These are phyloP conservation scores for Colletotrichum incanum DNA, from an alignment of 2,329 filamentous ascomycete genomes.

Conservation along the genomic window DNA sequence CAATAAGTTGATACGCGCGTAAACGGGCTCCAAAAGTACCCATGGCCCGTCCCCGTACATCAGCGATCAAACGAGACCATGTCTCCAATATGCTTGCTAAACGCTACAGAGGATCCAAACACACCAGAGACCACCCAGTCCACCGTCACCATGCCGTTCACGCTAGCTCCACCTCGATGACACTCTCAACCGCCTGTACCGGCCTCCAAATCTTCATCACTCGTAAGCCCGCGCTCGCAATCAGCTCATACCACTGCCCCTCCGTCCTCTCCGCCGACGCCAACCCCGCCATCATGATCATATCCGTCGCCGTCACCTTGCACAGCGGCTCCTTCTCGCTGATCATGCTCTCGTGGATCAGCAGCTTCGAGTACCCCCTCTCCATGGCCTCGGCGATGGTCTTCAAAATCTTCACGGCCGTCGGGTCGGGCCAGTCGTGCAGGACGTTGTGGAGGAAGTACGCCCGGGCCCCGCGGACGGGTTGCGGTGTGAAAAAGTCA, in stretches of 20 bases:
- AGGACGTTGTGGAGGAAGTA: conserved; percentile 48
- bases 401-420: conserved; percentile 43
- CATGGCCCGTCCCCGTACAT: not conserved
- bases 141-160: not conserved
- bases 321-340: conserved; percentile 49
- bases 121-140: not conserved
- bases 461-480: conserved; percentile 55
- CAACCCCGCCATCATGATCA: conserved; percentile 54
- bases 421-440: conserved; percentile 48
- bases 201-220: conserved; percentile 53
- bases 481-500: conserved; percentile 58
- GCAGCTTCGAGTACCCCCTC: conserved; percentile 54
- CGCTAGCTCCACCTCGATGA: conserved; percentile 49
- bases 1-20: not conserved
- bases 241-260: conserved; percentile 49
- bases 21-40: no score
- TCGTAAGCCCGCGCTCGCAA: conserved; percentile 47
- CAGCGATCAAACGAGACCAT: not conserved
- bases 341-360: conserved; percentile 56
- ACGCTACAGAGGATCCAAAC: not conserved
- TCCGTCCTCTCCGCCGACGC: conserved; percentile 53
- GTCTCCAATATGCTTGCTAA: not conserved
- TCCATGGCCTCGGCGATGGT: conserved; percentile 42
- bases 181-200: conserved; percentile 48
- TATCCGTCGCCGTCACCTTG: conserved; percentile 52